Conservation (phyloP, 2,329 filamentous ascomycete genomes). For the Cercospora nicotianae region DNA sequence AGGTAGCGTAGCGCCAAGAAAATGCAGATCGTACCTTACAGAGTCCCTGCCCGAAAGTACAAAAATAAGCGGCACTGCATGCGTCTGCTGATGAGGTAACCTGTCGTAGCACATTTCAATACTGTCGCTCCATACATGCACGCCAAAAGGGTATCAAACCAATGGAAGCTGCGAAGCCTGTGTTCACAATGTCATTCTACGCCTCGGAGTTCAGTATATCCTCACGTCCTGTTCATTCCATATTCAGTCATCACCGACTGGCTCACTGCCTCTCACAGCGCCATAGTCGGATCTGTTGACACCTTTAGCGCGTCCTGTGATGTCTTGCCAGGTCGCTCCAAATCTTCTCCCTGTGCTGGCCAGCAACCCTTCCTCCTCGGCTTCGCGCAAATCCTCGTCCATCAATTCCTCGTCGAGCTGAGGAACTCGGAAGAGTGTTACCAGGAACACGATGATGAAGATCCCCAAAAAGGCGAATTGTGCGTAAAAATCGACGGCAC, state of each 20-base stretch:
- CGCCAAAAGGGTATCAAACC: slow-evolving; percentile 8
- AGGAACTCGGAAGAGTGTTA: slow-evolving; percentile 77
- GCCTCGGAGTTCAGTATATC: slow-evolving; percentile 8
- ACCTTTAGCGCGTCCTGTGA: slow-evolving; percentile 60
- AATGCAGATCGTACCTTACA: not conserved
- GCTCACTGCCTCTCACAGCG: slow-evolving; percentile 10
- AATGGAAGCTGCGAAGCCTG: not conserved
- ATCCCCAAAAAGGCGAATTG: slow-evolving; percentile 85
- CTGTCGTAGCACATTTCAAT: not conserved
- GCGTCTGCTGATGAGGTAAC: not conserved
- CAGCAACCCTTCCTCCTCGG: slow-evolving; percentile 89
- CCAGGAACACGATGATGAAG: slow-evolving; percentile 78
- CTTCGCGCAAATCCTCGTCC: slow-evolving; percentile 85
- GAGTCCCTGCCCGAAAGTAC: not conserved
- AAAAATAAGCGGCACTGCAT: not conserved
- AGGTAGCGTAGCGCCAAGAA: not conserved
- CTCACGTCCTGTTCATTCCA: not conserved
- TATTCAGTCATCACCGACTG: slow-evolving; percentile 1
- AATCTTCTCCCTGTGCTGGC: slow-evolving; percentile 80
- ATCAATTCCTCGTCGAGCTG: slow-evolving; percentile 72
- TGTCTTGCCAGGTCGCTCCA: slow-evolving; percentile 84
- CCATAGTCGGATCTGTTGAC: slow-evolving; percentile 30
- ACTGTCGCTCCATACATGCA: not conserved
- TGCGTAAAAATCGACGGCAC: slow-evolving; percentile 89
- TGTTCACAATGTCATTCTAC: slow-evolving; percentile 4